Evolutionary conservation across 208 protist genomes (phyloP).

Genomic region (Leishmania tarentolae): DNA sequence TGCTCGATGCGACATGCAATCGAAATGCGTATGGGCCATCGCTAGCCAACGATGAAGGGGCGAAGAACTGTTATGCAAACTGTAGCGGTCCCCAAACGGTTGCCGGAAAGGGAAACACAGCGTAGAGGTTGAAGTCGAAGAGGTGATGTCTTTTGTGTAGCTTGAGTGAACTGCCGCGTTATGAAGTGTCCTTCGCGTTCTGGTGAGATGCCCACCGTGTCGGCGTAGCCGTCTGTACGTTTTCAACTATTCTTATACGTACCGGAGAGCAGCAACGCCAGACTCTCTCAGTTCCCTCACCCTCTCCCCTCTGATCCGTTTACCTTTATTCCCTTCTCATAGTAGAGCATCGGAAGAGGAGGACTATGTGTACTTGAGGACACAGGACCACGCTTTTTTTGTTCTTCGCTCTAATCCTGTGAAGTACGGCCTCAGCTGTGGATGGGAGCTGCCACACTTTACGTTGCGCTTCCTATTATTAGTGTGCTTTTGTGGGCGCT

Average conservation of each 20-base stretch:
- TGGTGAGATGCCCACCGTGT: background rate
- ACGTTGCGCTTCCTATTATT: background rate
- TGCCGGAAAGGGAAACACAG: background rate
- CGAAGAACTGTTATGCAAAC: conserved; percentile 6
- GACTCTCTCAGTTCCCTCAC: background rate
- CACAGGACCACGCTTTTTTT: background rate
- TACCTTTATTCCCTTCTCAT: background rate
- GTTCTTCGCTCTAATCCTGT: background rate
- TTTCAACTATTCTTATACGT: background rate
- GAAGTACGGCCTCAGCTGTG: background rate
- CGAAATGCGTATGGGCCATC: conserved; percentile 1
- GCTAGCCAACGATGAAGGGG: background rate
- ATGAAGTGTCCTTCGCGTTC: too few relatives aligned
- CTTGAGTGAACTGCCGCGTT: background rate
- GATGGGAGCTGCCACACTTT: background rate
- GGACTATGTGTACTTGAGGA: background rate
- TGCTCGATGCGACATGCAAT: conserved; percentile 29
- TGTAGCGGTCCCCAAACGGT: background rate
- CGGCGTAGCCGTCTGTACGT: background rate
- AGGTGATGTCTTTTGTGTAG: background rate
- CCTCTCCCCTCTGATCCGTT: background rate
- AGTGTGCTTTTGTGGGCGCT: background rate
- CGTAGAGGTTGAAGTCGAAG: background rate
- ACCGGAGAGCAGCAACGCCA: background rate
- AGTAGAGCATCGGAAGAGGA: background rate